Base-by-base conservation (phyloP, 805 yeast species). In the Lipomyces spencermartinsiae region DNA sequence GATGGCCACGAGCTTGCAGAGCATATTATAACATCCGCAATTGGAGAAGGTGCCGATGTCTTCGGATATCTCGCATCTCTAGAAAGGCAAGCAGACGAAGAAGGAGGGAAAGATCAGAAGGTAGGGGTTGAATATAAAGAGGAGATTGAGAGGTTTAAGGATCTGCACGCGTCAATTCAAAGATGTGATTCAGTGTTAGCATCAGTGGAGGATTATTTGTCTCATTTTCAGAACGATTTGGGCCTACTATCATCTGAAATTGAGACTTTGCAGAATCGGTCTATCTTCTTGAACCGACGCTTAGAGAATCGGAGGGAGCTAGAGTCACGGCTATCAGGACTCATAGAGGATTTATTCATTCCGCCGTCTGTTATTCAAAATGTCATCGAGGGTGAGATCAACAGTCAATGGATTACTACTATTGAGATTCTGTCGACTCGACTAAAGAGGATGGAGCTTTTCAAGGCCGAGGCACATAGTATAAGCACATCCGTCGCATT, bases 321-420 rank as follows among this genome's bases (percentile, higher is more conserved):
- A 22, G 86, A 87, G 65, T 76, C 78, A 8, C 82, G 82, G 62
- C 83, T 93, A 65, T 86, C 90, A 22, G 97, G 97, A 0, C 80
- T 91, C n/a, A 88, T 93, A 0, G 84, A 89, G 51, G 93, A 91
- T 71, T 80, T 91, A 46, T 81, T 90, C 67, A 85, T 93, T 7
- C 91, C 97, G 0, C 95, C 97, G 0, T 85, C 85, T 0, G 81
- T 90, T 1, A 85, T 91, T 6, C 79, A 80, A 65, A 85, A 88
- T 6, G 81, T 94, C 1, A 73, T 86, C 1, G 81, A 81, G 54
- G 93, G 87, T 25, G 86, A 85, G 10, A 80, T 93, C 10, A 82
- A 84, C 68, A 78, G 80, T 1, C 75, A 78, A 9, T 93, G 97
- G 97, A 88, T 79, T 5, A 29, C 53, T 2, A 16, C 64, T 4